Evolutionary conservation across 2,329 filamentous ascomycete species (phyloP).

Genomic region (Verticillium dahliae): DNA sequence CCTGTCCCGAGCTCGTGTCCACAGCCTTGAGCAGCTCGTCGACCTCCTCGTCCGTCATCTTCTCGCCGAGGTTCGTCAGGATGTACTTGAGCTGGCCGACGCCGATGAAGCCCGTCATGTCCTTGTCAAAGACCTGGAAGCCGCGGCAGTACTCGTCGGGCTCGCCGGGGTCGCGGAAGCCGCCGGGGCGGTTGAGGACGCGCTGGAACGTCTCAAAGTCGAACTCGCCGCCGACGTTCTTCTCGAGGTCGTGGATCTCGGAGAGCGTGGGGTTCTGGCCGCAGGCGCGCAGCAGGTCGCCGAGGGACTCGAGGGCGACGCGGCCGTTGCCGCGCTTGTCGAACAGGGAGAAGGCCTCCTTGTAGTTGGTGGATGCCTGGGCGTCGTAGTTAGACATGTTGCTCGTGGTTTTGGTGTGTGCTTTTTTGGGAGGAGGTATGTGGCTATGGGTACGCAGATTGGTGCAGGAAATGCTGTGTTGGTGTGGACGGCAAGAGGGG

Average conservation of each 20-base stretch:
- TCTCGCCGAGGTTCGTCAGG: constrained; percentile 95
- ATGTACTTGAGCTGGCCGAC: constrained; percentile 98
- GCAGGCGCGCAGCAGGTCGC: constrained; percentile 91
- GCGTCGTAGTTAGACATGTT: constrained; percentile 29
- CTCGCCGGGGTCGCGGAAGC: constrained; percentile 96
- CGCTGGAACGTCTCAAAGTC: constrained; percentile 97
- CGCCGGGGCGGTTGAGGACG: constrained; percentile 92
- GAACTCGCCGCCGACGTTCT: constrained; percentile 84
- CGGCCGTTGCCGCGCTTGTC: constrained; percentile 98
- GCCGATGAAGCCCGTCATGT: constrained; percentile 95
- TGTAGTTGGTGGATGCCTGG: constrained; percentile 92
- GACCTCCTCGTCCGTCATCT: constrained; percentile 98
- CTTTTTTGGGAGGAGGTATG: neutral
- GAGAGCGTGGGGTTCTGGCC: constrained; percentile 95
- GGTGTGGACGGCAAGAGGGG: neutral
- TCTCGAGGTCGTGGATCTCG: constrained; percentile 90
- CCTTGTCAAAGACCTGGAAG: constrained; percentile 99
- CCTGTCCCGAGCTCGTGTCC: constrained; percentile 90
- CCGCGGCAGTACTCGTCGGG: constrained; percentile 97
- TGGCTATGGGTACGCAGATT: neutral
- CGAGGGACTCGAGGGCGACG: constrained; percentile 77
- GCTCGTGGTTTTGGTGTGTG: neutral
- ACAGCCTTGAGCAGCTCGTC: constrained; percentile 98
- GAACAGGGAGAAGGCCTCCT: constrained; percentile 99
- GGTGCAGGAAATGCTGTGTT: neutral